Evolutionary conservation across 805 yeast species (phyloP), one percentile per base, ranked within the genome.

Genomic region (Candida oleophila): DNA sequence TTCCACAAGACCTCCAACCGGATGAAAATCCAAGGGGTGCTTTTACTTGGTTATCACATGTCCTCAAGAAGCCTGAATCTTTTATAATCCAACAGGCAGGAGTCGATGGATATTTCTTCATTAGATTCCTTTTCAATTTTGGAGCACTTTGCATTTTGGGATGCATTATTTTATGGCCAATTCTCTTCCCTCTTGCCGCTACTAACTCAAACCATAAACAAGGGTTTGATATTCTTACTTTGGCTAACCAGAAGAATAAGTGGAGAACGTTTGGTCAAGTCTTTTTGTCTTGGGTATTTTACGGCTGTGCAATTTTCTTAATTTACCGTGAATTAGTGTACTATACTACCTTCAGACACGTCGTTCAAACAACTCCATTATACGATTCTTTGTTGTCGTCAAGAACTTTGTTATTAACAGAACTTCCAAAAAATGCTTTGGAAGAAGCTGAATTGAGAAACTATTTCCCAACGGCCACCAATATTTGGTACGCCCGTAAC

Each of bases 301-400:
- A 84, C 60, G 90, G 89, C 4, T 48, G 75, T n/a, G 73, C 83
- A 34, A 67, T 85, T 28, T 86, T 77, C 61, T 71, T 82, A 47
- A 81, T 87, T 49, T 87, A 85, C 73, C 80, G 84, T 57, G 95
- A 87, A 66, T 68, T 87, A 69, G 80, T 82, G 19, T 85, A 79
- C 65, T 87, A 87, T 62, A 74, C 80, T 25, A 75, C 87, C 7
- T 80, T 84, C 55, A 81, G 90, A 73, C 94, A 87, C 53, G 84
- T 84, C 20, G 54, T 82, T 36, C 90, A 85, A 66, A 76, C 88
- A 32, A 80, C 89, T 25, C 92, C 94, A 14, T 66, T 81, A 50
- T 84, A 85, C 56, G 85, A 86, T 57, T 82, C 89, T 1, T 59
- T 85, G 51, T 68, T 83, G 33, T 80, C 88, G 15, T 81, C 90